Base-by-base conservation (phyloP, 177 flowering plant species). In the Vitis hybrid region DNA sequence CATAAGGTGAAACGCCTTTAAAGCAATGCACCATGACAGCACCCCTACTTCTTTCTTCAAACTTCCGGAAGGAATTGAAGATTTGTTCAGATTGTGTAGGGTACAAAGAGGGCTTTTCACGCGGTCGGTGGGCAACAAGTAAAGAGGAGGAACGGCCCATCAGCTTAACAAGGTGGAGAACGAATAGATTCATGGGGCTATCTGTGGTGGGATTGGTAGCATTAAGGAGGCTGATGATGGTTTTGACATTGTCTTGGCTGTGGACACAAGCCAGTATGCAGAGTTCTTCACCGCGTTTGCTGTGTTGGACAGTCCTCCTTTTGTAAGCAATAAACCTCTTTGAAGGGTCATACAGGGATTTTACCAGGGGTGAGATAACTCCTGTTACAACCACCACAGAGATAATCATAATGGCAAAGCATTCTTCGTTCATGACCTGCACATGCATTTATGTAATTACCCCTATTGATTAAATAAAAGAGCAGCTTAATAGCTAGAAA, bases 261-360 rank as follows among this genome's bases (percentile, higher is more conserved):
- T 83, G 85, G 69, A 89, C 46, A 68, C 97, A 89, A 17, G 72
- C 72, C 0, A 91, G 76, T 1, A 91, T 49, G 6, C 85, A 78
- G 1, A 91, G 80, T 61, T 86, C 88, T 0, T 77, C 72, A 51
- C 75, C 24, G 3, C 52, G 30, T 30, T 60, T 70, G 18, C 18
- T 27, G 54, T 85, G 84, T 18, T 65, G 59, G n/a, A 88, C 69
- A 2, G 85, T 88, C 68, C 90, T 78, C 63, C 84, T 77, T 60
- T 58, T 80, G 77, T 81, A 79, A 3, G 78, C 74, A 0, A 73
- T 15, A 51, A 63, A 80, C 61, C 78, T 74, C 70, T 77, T 84
- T 5, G 86, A 76, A 48, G 89, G 89, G 56, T 82, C 76, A 30
- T 86, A 86, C 7, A 86, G 61, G 27, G 54, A 10, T 62, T 70